Evolutionary conservation across 371 early-diverging fungal species (phyloP), one percentile per base, ranked within the genome.

Genomic region (Coemansia sp.): DNA sequence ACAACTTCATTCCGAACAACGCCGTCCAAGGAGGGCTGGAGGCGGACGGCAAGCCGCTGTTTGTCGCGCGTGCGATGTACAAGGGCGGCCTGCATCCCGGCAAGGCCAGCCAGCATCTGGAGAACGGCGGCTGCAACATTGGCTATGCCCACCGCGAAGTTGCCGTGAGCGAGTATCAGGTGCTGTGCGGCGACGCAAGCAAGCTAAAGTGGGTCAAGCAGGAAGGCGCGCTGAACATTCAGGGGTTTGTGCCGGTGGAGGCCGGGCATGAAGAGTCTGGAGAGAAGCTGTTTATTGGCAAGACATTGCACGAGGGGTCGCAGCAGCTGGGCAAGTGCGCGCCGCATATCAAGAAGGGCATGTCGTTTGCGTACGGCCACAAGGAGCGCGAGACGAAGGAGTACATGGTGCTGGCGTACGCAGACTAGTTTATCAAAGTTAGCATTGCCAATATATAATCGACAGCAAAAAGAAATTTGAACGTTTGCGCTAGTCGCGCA

Each of bases 1-100:
- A 78, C 62, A 67, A 67, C 10, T 54, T 59, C 55, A 81, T 83
- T 42, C 85, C 85, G 3, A 68, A 73, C 8, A 69, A 79, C 41
- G 83, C 85, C 30, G 81, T 85, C 52, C 76, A 75, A 42, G 78
- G 79, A 41, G 85, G 85, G 14, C 62, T 76, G 31, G 85, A 85
- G 53, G 59, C 62, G 20, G 82, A 85, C 59, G 83, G 83, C n/a
- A 62, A 62, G 14, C 83, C 85, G 11, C 73, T 85, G 61, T 85
- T 78, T 68, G 78, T 81, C 26, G 82, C 75, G 32, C 81, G 85
- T 40, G 70, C 69, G 5, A 65, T 63, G 35, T 69, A 81, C 76
- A 76, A 80, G 59, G 79, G 81, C 39, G 83, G 81, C 1, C 55
- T 84, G 49, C 85, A 84, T 51, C 79, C 82, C 34, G 85, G 83